These are phyloP conservation scores for Bipolaris gigantea DNA, from an alignment of 2,329 filamentous ascomycete species.

Conservation along the genomic window DNA sequence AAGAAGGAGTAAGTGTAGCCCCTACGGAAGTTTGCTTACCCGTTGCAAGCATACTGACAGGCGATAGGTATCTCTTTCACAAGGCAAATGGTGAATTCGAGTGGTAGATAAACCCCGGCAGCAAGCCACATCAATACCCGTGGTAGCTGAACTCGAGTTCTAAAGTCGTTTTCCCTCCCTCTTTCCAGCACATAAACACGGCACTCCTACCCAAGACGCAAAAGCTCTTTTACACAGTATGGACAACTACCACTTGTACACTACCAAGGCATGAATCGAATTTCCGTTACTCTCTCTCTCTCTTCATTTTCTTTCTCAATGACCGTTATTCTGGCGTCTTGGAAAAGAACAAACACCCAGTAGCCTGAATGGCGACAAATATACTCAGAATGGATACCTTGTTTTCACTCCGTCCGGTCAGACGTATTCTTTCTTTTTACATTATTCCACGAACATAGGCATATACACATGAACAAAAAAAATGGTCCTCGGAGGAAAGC, in stretches of 20 bases:
- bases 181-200: not conserved
- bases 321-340: not conserved
- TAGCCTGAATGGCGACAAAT: not conserved
- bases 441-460: not conserved
- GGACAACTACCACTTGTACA: not conserved
- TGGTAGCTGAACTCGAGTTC: slow-evolving; percentile 31
- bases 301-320: not conserved
- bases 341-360: not conserved
- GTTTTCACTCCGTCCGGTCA: not conserved
- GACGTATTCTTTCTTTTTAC: not conserved
- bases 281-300: too few species aligned
- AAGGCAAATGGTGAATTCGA: slow-evolving; percentile 97
- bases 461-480: not conserved
- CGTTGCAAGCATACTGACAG: slow-evolving; percentile 8
- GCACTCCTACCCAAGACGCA: slow-evolving; percentile 8
- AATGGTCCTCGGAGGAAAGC: not conserved
- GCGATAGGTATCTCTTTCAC: slow-evolving; percentile 83
- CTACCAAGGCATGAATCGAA: not conserved
- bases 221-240: not conserved
- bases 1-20: slow-evolving; percentile 73
- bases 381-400: slow-evolving; percentile 6
- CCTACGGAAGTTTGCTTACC: too few species aligned
- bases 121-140: slow-evolving; percentile 19
- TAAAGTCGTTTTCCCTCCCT: slow-evolving; percentile 6
- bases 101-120: slow-evolving; percentile 66